phyloP scores from a whole-genome alignment of 2,329 filamentous ascomycete genomes.

The Calonectria fujianensis region DNA sequence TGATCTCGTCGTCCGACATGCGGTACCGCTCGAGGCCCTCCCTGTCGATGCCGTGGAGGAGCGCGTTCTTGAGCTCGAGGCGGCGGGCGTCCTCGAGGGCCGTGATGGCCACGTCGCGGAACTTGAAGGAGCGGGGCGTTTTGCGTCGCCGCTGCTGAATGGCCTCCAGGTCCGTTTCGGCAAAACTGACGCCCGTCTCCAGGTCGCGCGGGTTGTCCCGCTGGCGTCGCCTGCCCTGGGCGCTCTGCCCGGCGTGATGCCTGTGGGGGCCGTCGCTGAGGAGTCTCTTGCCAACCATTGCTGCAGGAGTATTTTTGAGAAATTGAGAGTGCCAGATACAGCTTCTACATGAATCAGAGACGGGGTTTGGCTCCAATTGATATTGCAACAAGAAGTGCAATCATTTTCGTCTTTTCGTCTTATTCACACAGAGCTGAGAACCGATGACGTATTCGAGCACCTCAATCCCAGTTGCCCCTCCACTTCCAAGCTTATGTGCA shows the following conservation, averaged over 20 bases:
- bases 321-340: not conserved
- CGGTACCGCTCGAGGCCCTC: conserved; percentile 56
- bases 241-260: conserved; percentile 35
- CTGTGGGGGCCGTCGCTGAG: conserved; percentile 31
- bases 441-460: conserved; percentile 17
- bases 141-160: conserved; percentile 25
- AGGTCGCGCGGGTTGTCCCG: conserved; percentile 50
- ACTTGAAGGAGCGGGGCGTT: conserved; percentile 61
- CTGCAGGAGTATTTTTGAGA: not conserved
- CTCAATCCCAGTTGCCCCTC: not conserved
- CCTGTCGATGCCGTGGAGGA: conserved; percentile 57
- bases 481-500: conserved; percentile 18
- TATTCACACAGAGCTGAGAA: not conserved
- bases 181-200: conserved; percentile 43
- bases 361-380: not conserved
- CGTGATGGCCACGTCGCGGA: conserved; percentile 56
- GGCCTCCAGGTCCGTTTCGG: not conserved
- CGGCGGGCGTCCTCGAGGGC: conserved; percentile 57
- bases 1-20: conserved; percentile 55
- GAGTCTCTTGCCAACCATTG: conserved; percentile 50
- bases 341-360: not conserved
- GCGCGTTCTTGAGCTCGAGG: conserved; percentile 56
- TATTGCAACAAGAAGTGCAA: not conserved
- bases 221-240: conserved; percentile 31
- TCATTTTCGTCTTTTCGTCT: not conserved